Conservation (phyloP, 805 yeast genomes). For the Torulaspora delbrueckii region DNA sequence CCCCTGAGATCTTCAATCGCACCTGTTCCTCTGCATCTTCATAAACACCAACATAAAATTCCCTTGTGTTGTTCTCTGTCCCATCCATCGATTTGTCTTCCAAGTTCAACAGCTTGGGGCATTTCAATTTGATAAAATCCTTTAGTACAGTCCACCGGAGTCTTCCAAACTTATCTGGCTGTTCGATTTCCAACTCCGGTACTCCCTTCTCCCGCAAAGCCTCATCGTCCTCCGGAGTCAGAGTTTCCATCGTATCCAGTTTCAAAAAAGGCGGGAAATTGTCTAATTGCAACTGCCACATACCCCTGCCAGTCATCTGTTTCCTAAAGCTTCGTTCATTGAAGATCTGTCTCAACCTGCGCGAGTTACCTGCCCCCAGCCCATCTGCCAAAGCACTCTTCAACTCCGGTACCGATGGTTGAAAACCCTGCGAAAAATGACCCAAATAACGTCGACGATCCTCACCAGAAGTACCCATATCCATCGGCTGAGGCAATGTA, state of each 20-base stretch:
- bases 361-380: conserved; percentile 15
- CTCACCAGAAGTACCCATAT: conserved; percentile 1
- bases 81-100: conserved; percentile 8
- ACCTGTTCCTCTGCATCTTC: conserved; percentile 26
- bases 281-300: conserved; percentile 31
- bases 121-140: conserved; percentile 36
- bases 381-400: not conserved
- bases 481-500: conserved; percentile 11
- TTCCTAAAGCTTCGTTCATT: conserved; percentile 33
- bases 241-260: conserved; percentile 21
- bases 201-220: conserved; percentile 6
- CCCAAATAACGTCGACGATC: not conserved
- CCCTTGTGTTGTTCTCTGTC: conserved; percentile 28
- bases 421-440: not conserved
- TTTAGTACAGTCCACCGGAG: conserved; percentile 38
- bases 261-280: conserved; percentile 35
- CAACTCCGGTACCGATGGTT: not conserved
- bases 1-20: conserved; percentile 10
- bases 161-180: conserved; percentile 28
- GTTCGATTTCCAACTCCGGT: conserved; percentile 17
- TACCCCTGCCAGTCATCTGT: conserved; percentile 35
- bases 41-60: conserved; percentile 36
- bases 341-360: conserved; percentile 30
- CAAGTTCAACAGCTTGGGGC: conserved; percentile 26
- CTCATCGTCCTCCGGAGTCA: conserved; percentile 8